Evolutionary conservation across 2,329 filamentous ascomycete genomes (phyloP).

Genomic region (Microdochium trichocladiopsis): DNA sequence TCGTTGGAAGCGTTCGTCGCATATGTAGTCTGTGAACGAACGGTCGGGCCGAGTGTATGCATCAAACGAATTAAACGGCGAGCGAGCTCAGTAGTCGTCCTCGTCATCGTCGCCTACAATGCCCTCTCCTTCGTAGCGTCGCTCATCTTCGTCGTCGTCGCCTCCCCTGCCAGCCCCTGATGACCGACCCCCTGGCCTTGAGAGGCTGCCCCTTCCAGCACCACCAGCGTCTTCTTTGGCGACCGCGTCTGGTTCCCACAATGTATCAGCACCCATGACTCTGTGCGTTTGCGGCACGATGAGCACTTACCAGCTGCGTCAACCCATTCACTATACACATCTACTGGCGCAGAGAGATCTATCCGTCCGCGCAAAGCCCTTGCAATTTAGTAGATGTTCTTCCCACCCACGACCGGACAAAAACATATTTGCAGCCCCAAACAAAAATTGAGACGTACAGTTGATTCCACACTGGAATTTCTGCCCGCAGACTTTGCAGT

Average conservation of each 20-base stretch:
- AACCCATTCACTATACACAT: slow-evolving; percentile 98
- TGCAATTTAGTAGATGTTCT: neutral
- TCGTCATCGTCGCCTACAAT: slow-evolving; percentile 50
- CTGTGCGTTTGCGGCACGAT: neutral
- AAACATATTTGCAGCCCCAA: too few relatives aligned
- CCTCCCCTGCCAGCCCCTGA: slow-evolving; percentile 9
- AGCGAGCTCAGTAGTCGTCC: slow-evolving; percentile 31
- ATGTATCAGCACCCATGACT: neutral
- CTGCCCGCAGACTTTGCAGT: slow-evolving; percentile 91
- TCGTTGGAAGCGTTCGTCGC: too few relatives aligned
- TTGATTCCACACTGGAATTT: slow-evolving; percentile 90
- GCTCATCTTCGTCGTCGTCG: slow-evolving; percentile 43
- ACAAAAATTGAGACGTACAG: slow-evolving; percentile 42
- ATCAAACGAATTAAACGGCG: too few relatives aligned
- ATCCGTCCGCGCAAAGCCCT: neutral
- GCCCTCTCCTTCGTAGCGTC: slow-evolving; percentile 44
- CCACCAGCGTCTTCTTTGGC: slow-evolving; percentile 30
- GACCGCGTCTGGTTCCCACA: slow-evolving; percentile 33
- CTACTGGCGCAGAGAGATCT: slow-evolving; percentile 87
- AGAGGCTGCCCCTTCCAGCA: slow-evolving; percentile 6
- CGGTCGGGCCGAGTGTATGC: too few relatives aligned
- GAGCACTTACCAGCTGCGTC: slow-evolving; percentile 61
- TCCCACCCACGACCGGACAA: too few relatives aligned
- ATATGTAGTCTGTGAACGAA: too few relatives aligned
- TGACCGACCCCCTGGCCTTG: slow-evolving; percentile 5